A percentile compares a stretch with the other conserved stretches of the same genome.
These are phyloP conservation scores for Ganoderma meredithae DNA, from an alignment of 1,284 basidiomycete genomes.

Conservation along the genomic window DNA sequence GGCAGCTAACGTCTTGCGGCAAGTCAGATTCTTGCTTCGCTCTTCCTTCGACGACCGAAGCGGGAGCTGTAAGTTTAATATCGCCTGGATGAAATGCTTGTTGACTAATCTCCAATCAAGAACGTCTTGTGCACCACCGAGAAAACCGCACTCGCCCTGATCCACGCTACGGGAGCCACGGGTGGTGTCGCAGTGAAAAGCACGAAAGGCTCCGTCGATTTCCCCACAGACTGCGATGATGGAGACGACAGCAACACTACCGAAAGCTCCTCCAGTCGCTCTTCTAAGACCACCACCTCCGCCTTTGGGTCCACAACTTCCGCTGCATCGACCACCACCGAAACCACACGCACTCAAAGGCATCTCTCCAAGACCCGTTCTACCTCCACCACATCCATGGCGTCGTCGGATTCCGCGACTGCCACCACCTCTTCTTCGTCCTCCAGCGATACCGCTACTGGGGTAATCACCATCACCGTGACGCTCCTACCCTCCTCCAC, in stretches of 20 bases:
- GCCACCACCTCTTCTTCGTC: constrained; percentile 5
- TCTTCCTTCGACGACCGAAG: constrained; percentile 48
- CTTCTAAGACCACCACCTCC: constrained; percentile 2
- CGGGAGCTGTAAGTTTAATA: constrained; percentile 52
- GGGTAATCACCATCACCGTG: constrained; percentile 42
- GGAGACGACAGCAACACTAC: constrained; percentile 22
- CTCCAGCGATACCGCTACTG: constrained; percentile 7
- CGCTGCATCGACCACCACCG: constrained; percentile 7
- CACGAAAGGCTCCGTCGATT: constrained; percentile 31
- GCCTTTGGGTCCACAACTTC: constrained; percentile 4
- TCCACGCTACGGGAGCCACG: constrained; percentile 52
- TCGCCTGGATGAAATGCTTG: neutral
- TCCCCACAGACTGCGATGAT: constrained; percentile 33
- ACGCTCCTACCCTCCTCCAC: constrained; percentile 42
- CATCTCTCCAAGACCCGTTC: constrained; percentile 12
- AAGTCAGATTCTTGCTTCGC: constrained; percentile 54
- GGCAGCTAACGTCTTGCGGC: constrained; percentile 48
- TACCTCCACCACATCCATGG: constrained; percentile 3
- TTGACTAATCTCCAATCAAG: constrained; percentile 38
- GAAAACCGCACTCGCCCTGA: constrained; percentile 48
- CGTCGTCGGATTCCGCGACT: constrained; percentile 2
- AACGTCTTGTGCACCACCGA: constrained; percentile 55
- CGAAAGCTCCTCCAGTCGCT: neutral
- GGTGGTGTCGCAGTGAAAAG: constrained; percentile 47
- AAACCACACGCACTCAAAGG: constrained; percentile 4